Evolutionary conservation across 1,139 yeast genomes (phyloP), one percentile per base, ranked within the genome.

Genomic region (Meyerozyma smithsonii): DNA sequence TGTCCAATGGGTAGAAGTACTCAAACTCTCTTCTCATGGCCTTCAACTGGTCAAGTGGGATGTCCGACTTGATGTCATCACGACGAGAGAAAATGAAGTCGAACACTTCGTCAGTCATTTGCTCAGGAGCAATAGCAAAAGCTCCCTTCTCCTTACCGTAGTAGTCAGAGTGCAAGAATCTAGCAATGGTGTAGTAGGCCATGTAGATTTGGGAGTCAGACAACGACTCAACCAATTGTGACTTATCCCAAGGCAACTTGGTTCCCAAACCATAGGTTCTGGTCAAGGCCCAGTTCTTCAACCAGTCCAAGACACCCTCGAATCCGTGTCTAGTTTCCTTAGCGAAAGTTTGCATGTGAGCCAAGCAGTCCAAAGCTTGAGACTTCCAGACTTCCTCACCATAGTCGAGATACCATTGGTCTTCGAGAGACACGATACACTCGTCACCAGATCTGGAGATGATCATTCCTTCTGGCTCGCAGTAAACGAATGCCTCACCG

Each of bases 201-300:
- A 90, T 95, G 71, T 94, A 94, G 44, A 94, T 74, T 34, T 98
- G 94, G 11, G 98, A 92, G 62, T 94, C 99, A 32, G 96, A 86
- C 52, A 94, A 76, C 16, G 97, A 89, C 68, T 94, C 99, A 42
- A 94, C 92, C 58, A 94, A 77, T 59, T 84, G 90, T 62, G 83
- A 83, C 51, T 85, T 83, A 68, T 94, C 99, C 99, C 99, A 94
- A 46, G 99, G 99, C 51, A 94, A 79, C 62, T 74, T 83, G 44
- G 97, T 83, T 61, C 99, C 99, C 52, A 94, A 76, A 61, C 98
- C 99, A 55, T 87, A 94, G 47, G 95, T 84, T 74, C 98, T 86
- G 44, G 96, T 87, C 46, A 94, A 87, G 39, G 99, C 98, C 99
- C 99, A 94, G 70, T 89, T 90, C 69, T 85, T 87, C 59, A 94